Conservation (phyloP, 106 monocot species). For the Narthecium ossifragum region DNA sequence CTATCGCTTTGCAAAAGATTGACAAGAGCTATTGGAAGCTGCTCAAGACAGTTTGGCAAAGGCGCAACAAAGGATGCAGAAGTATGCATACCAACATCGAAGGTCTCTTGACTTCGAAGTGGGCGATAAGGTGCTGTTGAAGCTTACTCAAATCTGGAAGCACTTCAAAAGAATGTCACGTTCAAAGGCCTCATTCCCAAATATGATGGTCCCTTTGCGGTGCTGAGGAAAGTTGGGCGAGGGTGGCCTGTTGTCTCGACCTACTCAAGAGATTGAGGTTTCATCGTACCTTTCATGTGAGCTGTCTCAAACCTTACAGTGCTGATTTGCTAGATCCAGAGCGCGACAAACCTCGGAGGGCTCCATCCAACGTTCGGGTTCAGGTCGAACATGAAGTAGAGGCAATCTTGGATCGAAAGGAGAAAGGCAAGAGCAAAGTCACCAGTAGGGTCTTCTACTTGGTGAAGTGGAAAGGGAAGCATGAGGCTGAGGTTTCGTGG, state of each 20-base stretch:
- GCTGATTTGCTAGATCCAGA: not conserved
- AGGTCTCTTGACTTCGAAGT: not conserved
- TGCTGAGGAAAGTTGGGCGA: not conserved
- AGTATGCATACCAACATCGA: too few relatives aligned
- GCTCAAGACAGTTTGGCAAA: not conserved
- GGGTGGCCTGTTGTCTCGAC: not conserved
- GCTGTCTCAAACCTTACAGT: not conserved
- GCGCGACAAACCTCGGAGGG: not conserved
- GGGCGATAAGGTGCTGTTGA: not conserved
- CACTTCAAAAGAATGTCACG: not conserved
- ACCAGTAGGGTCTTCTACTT: not conserved
- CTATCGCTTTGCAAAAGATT: not conserved
- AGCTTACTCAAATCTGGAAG: slow-evolving; percentile 3
- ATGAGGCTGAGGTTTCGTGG: too few relatives aligned
- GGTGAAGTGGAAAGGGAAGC: too few relatives aligned
- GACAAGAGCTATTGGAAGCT: not conserved
- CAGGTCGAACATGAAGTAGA: not conserved
- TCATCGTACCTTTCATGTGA: not conserved
- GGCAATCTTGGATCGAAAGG: not conserved
- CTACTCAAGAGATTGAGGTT: not conserved
- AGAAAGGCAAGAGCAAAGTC: not conserved
- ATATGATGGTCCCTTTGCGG: not conserved
- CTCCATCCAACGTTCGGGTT: not conserved
- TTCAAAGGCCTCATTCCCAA: not conserved
- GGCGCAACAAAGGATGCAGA: not conserved